Conservation (phyloP, 257 asterid genomes). For the Plantago ovata region DNA sequence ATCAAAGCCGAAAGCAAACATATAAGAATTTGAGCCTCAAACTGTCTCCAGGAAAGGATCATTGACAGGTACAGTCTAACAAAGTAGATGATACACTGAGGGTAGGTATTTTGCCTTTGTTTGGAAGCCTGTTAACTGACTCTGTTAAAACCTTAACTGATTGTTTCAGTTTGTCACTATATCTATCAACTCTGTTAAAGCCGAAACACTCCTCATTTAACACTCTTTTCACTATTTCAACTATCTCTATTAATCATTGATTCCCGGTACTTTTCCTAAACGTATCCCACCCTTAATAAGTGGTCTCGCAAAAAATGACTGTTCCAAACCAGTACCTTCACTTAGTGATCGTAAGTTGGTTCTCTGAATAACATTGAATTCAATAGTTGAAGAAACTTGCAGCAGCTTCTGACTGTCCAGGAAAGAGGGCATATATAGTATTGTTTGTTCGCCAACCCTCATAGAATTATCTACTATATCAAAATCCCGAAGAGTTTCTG, state of each 20-base stretch:
- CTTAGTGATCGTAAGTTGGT: slow-evolving; percentile 62
- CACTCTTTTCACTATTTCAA: too few relatives aligned
- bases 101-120: too few relatives aligned
- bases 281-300: too few relatives aligned
- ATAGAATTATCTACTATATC: slow-evolving; percentile 66
- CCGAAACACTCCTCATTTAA: too few relatives aligned
- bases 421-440: slow-evolving; percentile 84
- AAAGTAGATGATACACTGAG: slow-evolving; percentile 6
- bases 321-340: slow-evolving; percentile 56
- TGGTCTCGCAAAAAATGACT: too few relatives aligned
- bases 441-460: slow-evolving; percentile 67
- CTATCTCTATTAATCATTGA: too few relatives aligned
- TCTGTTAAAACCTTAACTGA: too few relatives aligned
- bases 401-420: slow-evolving; percentile 44
- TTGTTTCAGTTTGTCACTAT: too few relatives aligned
- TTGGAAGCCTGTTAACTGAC: too few relatives aligned
- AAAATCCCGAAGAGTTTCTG: slow-evolving; percentile 41
- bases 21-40: slow-evolving; percentile 13
- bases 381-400: slow-evolving; percentile 53
- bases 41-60: slow-evolving; percentile 16
- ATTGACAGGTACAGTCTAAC: slow-evolving; percentile 4
- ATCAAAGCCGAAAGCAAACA: background rate
- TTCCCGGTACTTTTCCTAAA: too few relatives aligned
- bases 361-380: slow-evolving; percentile 71
- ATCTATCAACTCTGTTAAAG: too few relatives aligned